A percentile compares a stretch with the other conserved stretches of the same genome.
These are phyloP conservation scores for Boletus sp. DNA, from an alignment of 768 basidiomycete genomes.

Conservation along the genomic window DNA sequence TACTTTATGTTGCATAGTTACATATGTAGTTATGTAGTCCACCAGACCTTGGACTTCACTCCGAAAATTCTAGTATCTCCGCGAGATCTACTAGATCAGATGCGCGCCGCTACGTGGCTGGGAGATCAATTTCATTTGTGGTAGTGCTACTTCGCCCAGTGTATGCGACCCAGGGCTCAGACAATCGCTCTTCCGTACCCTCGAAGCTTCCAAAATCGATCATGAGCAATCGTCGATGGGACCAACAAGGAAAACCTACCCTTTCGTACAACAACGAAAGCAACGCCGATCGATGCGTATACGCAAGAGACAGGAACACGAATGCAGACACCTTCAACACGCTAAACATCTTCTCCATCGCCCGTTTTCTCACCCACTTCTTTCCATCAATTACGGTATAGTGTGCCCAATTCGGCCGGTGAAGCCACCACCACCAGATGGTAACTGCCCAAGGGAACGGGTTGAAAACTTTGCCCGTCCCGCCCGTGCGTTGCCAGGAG, in stretches of 20 bases:
- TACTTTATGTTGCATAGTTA: slow-evolving; percentile 23
- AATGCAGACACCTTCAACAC: slow-evolving; percentile 2
- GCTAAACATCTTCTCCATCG: not conserved
- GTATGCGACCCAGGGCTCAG: not conserved
- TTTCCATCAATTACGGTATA: slow-evolving; percentile 38
- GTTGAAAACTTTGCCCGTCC: slow-evolving; percentile 35
- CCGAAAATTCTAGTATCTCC: not conserved
- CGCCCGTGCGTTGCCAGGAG: slow-evolving; percentile 41
- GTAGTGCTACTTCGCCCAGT: not conserved
- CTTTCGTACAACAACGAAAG: not conserved
- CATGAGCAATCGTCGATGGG: not conserved
- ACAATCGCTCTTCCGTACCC: not conserved
- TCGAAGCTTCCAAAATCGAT: slow-evolving; percentile 1
- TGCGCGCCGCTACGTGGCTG: not conserved
- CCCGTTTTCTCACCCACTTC: slow-evolving; percentile 28
- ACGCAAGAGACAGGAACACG: slow-evolving; percentile 5
- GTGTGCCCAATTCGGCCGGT: slow-evolving; percentile 33
- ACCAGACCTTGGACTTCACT: not conserved
- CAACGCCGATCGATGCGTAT: slow-evolving; percentile 4
- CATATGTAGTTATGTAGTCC: slow-evolving; percentile 5
- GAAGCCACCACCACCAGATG: slow-evolving; percentile 36
- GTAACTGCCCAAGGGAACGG: slow-evolving; percentile 39
- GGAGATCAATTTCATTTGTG: not conserved
- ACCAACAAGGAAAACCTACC: not conserved
- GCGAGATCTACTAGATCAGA: not conserved